These are phyloP conservation scores for Buddleja alternifolia DNA, from an alignment of 257 asterid genomes.

Conservation along the genomic window DNA sequence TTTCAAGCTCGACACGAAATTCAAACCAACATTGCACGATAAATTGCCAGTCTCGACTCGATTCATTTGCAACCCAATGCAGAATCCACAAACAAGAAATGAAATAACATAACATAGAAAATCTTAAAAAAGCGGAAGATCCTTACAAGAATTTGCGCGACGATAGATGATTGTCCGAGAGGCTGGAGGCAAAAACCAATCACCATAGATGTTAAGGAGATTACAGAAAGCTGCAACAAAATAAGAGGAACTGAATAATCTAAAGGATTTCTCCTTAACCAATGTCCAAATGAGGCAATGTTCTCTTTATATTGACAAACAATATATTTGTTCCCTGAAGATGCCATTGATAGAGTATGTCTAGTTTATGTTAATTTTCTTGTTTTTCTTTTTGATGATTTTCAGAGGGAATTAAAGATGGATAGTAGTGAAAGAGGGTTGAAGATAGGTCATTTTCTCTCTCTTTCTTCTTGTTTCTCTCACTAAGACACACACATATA, in stretches of 20 bases:
- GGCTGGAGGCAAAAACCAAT: constrained; percentile 45
- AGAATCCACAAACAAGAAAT: no score
- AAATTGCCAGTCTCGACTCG: no score
- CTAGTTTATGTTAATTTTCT: not conserved
- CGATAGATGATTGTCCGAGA: constrained; percentile 53
- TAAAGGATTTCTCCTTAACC: constrained; percentile 37
- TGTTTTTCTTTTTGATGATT: not conserved
- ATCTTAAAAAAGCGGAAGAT: not conserved
- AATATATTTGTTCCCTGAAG: constrained; percentile 23
- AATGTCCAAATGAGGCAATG: constrained; percentile 38
- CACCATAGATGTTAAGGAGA: constrained; percentile 42
- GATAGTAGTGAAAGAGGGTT: not conserved
- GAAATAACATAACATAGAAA: no score
- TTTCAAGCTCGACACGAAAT: no score
- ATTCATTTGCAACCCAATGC: no score
- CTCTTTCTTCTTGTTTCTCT: no score
- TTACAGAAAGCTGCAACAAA: constrained; percentile 44
- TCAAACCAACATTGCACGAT: no score
- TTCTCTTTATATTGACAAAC: constrained; percentile 42
- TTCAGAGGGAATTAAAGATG: not conserved
- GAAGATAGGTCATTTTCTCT: not conserved
- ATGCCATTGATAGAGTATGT: not conserved
- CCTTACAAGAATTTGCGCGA: constrained; percentile 54
- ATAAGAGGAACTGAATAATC: constrained; percentile 48
- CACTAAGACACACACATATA: constrained; percentile 2